Evolutionary conservation across 2,329 filamentous ascomycete genomes (phyloP), one percentile per base, ranked within the genome.

Genomic region (Alternaria rosae): DNA sequence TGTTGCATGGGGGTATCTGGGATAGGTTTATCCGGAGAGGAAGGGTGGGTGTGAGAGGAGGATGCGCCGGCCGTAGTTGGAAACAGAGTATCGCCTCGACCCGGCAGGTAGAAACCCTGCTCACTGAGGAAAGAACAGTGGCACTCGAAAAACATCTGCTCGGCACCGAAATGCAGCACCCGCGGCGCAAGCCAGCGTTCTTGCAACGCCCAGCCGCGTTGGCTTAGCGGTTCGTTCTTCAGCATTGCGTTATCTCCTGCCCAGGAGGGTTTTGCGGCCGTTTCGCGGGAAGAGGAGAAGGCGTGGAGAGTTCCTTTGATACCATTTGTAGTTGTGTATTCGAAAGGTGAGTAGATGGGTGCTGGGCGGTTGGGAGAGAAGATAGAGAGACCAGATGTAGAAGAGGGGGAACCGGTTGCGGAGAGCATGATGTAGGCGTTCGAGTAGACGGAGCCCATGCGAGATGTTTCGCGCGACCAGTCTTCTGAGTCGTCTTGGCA

Each of bases 401-500:
- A 45, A 2, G 21, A 45, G 0, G 43, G 13, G 5, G 54, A 56
- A 17, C 54, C 54, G 8, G 54, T 56, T n/a, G 54, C 54, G 7
- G 54, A 48, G 30, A 57, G 54, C 23, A 57, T 43, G 17, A 57
- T 41, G 43, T 32, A 48, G 12, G 54, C 43, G 44, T 57, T 57
- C 11, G 54, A 57, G 26, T 58, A 58, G 35, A 58, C 41, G 0
- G 35, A 43, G 11, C n/a, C 10, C 17, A 51, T 43, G 9, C n/a
- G 44, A 0, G 55, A 21, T 13, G 55, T 15, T 17, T 26, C 21
- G 35, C 45, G 45, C 6, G 15, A 17, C 45, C 45, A 42, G 25
- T 56, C 43, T 56, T n/a, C 28, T 2, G 30, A 12, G 30, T 47
- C 42, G 23, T 56, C 54, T 42, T 56, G 54, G 4, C n/a, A 38